These are phyloP conservation scores for Scheffersomyces lignicola DNA, from an alignment of 1,139 yeast species.

Conservation along the genomic window DNA sequence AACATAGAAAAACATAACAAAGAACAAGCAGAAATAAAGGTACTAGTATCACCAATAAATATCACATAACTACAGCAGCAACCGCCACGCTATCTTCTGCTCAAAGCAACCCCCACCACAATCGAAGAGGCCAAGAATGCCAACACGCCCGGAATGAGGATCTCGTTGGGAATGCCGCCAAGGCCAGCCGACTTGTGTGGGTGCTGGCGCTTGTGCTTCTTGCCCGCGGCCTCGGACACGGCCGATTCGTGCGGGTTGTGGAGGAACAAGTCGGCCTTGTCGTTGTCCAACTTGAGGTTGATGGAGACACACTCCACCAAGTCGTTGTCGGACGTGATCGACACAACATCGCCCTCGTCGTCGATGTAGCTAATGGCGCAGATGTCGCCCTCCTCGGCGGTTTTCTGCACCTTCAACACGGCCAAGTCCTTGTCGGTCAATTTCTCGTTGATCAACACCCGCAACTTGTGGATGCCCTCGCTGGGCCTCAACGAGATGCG, in stretches of 20 bases:
- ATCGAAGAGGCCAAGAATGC: slow-evolving; percentile 63
- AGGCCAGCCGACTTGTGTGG: slow-evolving; percentile 30
- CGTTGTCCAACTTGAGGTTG: slow-evolving; percentile 47
- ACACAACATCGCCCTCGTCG: slow-evolving; percentile 82
- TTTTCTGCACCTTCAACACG: slow-evolving; percentile 25
- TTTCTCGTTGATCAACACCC: slow-evolving; percentile 44
- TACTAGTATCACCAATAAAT: background rate
- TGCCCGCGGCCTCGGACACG: slow-evolving; percentile 13
- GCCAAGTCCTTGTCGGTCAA: slow-evolving; percentile 45
- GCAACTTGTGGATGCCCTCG: slow-evolving; percentile 33
- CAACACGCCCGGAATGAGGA: slow-evolving; percentile 63
- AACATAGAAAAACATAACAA: background rate
- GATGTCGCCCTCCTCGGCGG: slow-evolving; percentile 23
- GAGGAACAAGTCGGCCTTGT: slow-evolving; percentile 69
- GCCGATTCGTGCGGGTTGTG: slow-evolving; percentile 65
- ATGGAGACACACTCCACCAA: slow-evolving; percentile 68
- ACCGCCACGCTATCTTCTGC: slow-evolving; percentile 25
- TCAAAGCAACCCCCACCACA: slow-evolving; percentile 51
- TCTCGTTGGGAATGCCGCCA: slow-evolving; percentile 59
- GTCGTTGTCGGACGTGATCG: slow-evolving; percentile 74
- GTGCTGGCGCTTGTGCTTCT: slow-evolving; percentile 8
- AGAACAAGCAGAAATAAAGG: background rate
- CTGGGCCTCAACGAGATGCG: slow-evolving; percentile 32
- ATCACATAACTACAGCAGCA: background rate
- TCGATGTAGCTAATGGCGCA: slow-evolving; percentile 79